Base-by-base conservation (phyloP, 2,329 filamentous ascomycete species). In the Phialophora tarda region DNA sequence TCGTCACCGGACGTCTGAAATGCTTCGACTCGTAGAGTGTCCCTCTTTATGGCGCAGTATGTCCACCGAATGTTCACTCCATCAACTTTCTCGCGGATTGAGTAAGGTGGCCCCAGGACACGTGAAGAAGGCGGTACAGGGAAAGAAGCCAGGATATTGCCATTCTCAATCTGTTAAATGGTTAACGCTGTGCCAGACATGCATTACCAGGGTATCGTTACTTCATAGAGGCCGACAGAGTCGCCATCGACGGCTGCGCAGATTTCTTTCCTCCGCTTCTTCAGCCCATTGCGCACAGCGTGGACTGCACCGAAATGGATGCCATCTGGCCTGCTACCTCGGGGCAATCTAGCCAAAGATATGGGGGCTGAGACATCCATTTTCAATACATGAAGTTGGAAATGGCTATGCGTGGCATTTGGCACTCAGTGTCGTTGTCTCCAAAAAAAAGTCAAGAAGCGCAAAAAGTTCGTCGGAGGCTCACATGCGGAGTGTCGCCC, bases 241-340 rank as follows among this genome's bases (percentile, higher is more conserved):
- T 89, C 85, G 47, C 86, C 86, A 74, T 89, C 86, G 14, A 88
- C 79, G 1, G 82, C 85, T 23, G 86, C 82, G 34, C 81, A 85
- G 59, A 89, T 80, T 73, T 89, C 87, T 72, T 86, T 84, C 74
- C 87, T 80, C 78, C 88, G 88, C 74, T 85, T 82, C 77, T 86
- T 88, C 76, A 82, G 85, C 50, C 82, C 80, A 60, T 83, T 82
- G 65, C 80, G 80, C 62, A 88, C 75, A 71, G 84, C 83, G 75
- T 82, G 82, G 53, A 88, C 85, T 68, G 80, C 78, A 41, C 78
- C 77, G 69, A 81, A 77, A 34, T 76, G 76, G 44, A 77, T 78
- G 38, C 79, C 78, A 11, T 76, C 78, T 6, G 77, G 75, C 30
- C 75, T 77, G 59, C 81, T 72, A 38, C 79, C 78, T 60, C 77